phyloP scores from a whole-genome alignment of 306 rosid species.

The Citrullus mucosospermus region DNA sequence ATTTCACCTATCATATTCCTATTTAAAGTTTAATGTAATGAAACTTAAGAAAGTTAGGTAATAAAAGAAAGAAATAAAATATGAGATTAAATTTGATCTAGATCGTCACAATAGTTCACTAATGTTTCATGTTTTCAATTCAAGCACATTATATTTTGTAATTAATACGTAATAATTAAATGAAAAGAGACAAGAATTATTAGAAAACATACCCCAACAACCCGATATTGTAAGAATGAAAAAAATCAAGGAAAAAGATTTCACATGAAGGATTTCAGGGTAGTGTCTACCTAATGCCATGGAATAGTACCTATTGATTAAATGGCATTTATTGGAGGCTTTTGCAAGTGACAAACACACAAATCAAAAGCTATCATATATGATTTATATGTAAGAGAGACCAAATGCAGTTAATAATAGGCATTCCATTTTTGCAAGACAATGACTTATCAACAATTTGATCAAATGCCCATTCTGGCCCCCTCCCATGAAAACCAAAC shows the following conservation, averaged over 20 bases:
- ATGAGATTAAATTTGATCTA: too few species aligned
- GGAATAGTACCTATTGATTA: neutral
- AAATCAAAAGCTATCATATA: neutral
- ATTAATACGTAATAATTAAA: too few species aligned
- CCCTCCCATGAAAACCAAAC: neutral
- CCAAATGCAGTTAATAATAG: neutral
- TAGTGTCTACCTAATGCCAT: neutral
- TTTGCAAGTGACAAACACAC: neutral
- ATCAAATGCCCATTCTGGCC: neutral
- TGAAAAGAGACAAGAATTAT: too few species aligned
- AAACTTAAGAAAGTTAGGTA: too few species aligned
- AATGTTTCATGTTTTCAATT: too few species aligned
- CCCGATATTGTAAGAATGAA: too few species aligned
- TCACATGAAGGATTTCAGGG: neutral
- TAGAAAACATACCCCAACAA: too few species aligned
- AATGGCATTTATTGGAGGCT: neutral
- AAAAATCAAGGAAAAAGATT: neutral
- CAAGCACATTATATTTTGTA: too few species aligned
- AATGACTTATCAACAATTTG: neutral
- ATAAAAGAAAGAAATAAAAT: too few species aligned
- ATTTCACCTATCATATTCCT: too few species aligned
- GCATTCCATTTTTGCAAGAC: constrained; percentile 1
- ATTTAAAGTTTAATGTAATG: too few species aligned
- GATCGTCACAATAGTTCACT: too few species aligned
- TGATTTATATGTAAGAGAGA: neutral